These are phyloP conservation scores for Zygosaccharomyces lentus DNA, from an alignment of 805 yeast species.

Conservation along the genomic window DNA sequence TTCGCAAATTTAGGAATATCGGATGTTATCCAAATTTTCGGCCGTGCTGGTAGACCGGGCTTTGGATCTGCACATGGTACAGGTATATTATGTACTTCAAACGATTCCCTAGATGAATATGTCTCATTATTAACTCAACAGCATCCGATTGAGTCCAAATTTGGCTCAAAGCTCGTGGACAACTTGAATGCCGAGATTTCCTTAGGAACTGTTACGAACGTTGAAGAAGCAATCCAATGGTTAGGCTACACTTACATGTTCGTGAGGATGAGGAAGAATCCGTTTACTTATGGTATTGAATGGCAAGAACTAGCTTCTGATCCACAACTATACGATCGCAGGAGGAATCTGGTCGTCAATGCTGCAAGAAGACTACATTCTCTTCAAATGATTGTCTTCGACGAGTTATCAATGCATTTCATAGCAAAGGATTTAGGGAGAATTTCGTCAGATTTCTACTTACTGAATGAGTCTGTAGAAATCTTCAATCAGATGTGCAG, in stretches of 20 bases:
- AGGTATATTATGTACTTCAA: conserved; percentile 82
- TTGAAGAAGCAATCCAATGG: conserved; percentile 95
- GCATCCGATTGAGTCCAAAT: conserved; percentile 89
- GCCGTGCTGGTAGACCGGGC: conserved; percentile 99
- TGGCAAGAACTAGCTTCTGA: conserved; percentile 84
- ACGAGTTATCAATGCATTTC: conserved; percentile 75
- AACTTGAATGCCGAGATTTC: conserved; percentile 96
- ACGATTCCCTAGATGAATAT: conserved; percentile 80
- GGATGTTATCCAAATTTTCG: conserved; percentile 96
- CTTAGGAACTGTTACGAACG: conserved; percentile 88
- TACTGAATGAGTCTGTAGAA: conserved; percentile 80
- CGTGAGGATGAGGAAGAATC: conserved; percentile 92
- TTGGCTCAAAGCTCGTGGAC: conserved; percentile 76
- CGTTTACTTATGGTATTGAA: conserved; percentile 84
- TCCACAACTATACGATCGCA: conserved; percentile 66
- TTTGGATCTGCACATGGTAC: conserved; percentile 82
- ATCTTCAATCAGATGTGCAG: conserved; percentile 80
- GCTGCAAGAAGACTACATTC: conserved; percentile 84
- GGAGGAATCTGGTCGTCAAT: conserved; percentile 68
- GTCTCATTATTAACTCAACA: conserved; percentile 87
- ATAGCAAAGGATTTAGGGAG: conserved; percentile 88
- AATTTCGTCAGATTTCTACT: conserved; percentile 89
- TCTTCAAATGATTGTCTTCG: conserved; percentile 90
- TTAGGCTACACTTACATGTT: conserved; percentile 93
- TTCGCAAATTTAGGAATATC: conserved; percentile 89